Conservation (phyloP, 176 grass and related monocot genomes). For the Raddia guianensis region DNA sequence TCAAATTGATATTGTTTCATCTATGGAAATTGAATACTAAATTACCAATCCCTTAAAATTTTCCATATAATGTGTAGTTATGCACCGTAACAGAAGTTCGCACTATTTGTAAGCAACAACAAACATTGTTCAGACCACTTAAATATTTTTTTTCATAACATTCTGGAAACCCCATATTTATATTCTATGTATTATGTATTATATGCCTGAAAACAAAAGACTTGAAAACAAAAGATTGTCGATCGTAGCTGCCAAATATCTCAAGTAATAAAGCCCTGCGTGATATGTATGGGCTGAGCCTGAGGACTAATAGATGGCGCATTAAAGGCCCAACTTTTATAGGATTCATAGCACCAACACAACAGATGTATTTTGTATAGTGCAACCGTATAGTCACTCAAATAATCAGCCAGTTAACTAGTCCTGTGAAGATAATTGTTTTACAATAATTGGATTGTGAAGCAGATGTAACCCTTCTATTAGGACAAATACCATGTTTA, state of each 20-base stretch:
- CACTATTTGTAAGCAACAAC: background rate
- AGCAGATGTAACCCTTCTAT: background rate
- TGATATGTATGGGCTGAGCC: background rate
- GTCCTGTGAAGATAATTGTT: background rate
- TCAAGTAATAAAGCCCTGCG: background rate
- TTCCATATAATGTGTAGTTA: background rate
- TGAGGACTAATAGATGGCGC: background rate
- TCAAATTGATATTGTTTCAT: background rate
- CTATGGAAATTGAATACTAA: background rate
- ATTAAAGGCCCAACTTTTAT: no score
- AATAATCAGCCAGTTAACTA: background rate
- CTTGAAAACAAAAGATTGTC: background rate
- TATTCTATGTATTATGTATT: background rate
- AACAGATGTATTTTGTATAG: background rate
- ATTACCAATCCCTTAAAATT: background rate
- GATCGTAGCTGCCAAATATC: no score
- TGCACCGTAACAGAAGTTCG: background rate
- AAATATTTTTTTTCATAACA: background rate
- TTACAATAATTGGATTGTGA: background rate
- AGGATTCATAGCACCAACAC: background rate
- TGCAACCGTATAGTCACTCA: background rate
- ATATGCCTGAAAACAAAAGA: background rate
- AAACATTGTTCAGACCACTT: background rate
- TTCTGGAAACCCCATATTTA: background rate
- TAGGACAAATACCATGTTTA: background rate